phyloP scores from a whole-genome alignment of 129 eudicot species.

The Arctium lappa region DNA sequence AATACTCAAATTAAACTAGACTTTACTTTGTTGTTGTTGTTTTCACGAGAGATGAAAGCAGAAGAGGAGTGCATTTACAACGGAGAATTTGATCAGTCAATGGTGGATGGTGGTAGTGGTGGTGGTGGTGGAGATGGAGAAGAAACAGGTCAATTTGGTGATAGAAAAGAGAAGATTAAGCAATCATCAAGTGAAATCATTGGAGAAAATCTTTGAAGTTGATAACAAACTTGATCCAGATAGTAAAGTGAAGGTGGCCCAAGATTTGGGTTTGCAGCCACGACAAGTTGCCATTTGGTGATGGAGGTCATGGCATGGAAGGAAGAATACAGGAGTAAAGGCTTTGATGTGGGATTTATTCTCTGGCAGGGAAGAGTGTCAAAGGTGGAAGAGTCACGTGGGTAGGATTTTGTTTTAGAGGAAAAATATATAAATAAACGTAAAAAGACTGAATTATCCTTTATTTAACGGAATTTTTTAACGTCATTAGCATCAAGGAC shows the following conservation, averaged over 20 bases:
- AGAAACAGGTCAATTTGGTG: conserved; percentile 38
- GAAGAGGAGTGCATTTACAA: conserved; percentile 27
- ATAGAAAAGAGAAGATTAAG: conserved; percentile 58
- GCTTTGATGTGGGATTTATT: too few species aligned
- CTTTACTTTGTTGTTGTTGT: background rate
- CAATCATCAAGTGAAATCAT: conserved; percentile 58
- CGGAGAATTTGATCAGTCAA: conserved; percentile 44
- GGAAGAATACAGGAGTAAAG: too few species aligned
- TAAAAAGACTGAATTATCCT: too few species aligned
- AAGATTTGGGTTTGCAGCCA: conserved; percentile 69
- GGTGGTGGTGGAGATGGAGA: conserved; percentile 43
- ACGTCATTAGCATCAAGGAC: too few species aligned
- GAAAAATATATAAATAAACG: too few species aligned
- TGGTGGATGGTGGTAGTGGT: conserved; percentile 46
- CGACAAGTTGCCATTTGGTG: conserved; percentile 83
- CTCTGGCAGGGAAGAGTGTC: too few species aligned
- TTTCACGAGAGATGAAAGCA: conserved; percentile 31
- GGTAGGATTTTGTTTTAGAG: too few species aligned
- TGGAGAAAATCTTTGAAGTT: conserved; percentile 63
- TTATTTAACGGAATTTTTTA: too few species aligned
- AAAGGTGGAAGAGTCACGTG: too few species aligned
- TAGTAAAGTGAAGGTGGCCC: conserved; percentile 57
- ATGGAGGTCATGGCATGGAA: too few species aligned
- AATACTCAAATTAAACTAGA: too few species aligned
- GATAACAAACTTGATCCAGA: conserved; percentile 75